Base-by-base conservation (phyloP, 2,329 filamentous ascomycete species). In the Colletotrichum acutatum region DNA sequence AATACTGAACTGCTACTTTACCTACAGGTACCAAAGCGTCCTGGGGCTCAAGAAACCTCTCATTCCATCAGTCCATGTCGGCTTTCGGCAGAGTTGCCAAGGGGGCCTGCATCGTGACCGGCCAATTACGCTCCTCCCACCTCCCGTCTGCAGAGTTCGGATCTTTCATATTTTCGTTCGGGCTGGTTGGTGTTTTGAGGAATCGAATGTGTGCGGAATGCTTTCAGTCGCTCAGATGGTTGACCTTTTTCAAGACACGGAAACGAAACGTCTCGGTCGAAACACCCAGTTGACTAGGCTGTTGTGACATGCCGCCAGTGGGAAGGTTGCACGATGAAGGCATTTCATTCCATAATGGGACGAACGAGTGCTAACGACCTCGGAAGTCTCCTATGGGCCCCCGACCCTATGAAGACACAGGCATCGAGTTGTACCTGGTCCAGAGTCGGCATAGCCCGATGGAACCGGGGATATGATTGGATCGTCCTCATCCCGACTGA, bases 71-170 rank as follows among this genome's bases (percentile, higher is more conserved):
- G 49, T 71, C 57, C 37, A 62, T 24, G 58, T 72, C 71, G 71
- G 71, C 60, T 72, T 53, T 74, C 71, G 71, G 71, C 71, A 74
- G 63, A 64, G 24, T 37, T 63, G 71, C 71, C 71, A 71, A 71
- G 68, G 24, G 58, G 52, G 34, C 58, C 54, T 72, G 69, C 66
- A 70, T 70, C 60, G 70, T 62, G 26, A 28, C 42, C 59, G 53
- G 54, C 60, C 70, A 68, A 54, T 56, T 26, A 42, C 56, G 46
- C 22, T n/a, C 24, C 54, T 49, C 56, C 59, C 66, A 65, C 46
- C 26, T 65, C 56, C 60, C 66, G 60, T 60, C 57, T 42, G 28
- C 37, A 68, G 34, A 30, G 19, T 19, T 42, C 19, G 16, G n/a
- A 32, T 30, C 56, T 7, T 46, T n/a, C 8, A 22, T 49, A 26